A percentile compares a stretch with the other conserved stretches of the same genome.
Conservation (phyloP, 2,329 filamentous ascomycete species). For the Tolypocladium tropicale region DNA sequence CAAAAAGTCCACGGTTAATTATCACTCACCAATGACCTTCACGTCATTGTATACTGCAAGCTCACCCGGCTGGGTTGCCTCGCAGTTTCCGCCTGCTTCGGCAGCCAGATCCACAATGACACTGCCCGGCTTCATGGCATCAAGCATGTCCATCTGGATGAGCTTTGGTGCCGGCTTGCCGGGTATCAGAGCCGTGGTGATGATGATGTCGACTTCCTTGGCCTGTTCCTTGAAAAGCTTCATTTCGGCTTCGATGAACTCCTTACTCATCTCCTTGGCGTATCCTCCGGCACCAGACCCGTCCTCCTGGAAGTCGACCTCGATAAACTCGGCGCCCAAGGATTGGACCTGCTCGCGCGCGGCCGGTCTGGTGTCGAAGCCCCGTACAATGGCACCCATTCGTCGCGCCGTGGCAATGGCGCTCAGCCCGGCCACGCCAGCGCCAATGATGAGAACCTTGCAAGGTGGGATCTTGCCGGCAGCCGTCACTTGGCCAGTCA, state of each 20-base stretch:
- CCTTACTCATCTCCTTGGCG: slow-evolving; percentile 88
- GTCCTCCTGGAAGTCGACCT: slow-evolving; percentile 77
- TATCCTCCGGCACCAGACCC: slow-evolving; percentile 79
- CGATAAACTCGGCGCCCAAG: slow-evolving; percentile 79
- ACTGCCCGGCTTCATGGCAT: slow-evolving; percentile 82
- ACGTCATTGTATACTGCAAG: slow-evolving; percentile 64
- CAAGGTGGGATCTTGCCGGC: slow-evolving; percentile 84
- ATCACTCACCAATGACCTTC: slow-evolving; percentile 62
- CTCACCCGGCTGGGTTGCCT: slow-evolving; percentile 66
- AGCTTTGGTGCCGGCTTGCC: slow-evolving; percentile 74
- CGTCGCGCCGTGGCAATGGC: slow-evolving; percentile 79
- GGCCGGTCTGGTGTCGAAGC: slow-evolving; percentile 84
- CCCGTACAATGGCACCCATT: slow-evolving; percentile 80
- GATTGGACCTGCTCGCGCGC: slow-evolving; percentile 85
- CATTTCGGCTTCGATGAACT: slow-evolving; percentile 90
- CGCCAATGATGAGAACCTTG: slow-evolving; percentile 84
- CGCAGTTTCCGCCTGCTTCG: slow-evolving; percentile 82
- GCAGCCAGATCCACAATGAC: slow-evolving; percentile 82
- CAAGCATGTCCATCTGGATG: slow-evolving; percentile 69
- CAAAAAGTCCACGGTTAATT: background rate
- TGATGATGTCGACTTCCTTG: slow-evolving; percentile 81
- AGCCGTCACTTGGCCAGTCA: slow-evolving; percentile 83
- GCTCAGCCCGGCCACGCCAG: slow-evolving; percentile 78
- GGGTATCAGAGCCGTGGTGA: slow-evolving; percentile 86
- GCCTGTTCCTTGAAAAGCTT: slow-evolving; percentile 83